Evolutionary conservation across 2,329 filamentous ascomycete species (phyloP).

Genomic region (Phialemonium atrogriseum): DNA sequence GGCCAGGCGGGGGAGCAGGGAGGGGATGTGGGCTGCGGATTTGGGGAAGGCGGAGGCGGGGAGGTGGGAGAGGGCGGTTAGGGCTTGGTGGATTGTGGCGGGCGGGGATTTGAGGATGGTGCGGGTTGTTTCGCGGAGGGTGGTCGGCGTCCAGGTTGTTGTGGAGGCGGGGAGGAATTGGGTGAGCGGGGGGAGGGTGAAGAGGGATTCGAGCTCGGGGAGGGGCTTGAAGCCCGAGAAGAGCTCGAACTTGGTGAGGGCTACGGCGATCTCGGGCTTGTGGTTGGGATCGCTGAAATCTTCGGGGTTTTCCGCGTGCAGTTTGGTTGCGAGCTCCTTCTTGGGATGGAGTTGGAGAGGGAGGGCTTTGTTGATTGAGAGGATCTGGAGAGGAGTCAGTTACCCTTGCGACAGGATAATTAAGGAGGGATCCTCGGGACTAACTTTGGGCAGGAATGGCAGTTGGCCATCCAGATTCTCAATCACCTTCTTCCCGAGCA

Average conservation of each 20-base stretch:
- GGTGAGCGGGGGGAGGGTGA: constrained; percentile 46
- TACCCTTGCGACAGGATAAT: not conserved
- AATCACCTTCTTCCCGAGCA: constrained; percentile 55
- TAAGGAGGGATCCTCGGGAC: not conserved
- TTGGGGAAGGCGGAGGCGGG: constrained; percentile 37
- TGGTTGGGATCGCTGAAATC: constrained; percentile 67
- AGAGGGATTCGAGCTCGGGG: constrained; percentile 46
- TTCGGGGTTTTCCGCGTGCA: constrained; percentile 56
- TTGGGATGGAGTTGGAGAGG: constrained; percentile 70
- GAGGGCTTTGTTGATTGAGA: constrained; percentile 68
- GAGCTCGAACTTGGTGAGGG: constrained; percentile 62
- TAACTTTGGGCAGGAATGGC: constrained; percentile 63
- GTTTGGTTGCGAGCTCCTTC: constrained; percentile 53
- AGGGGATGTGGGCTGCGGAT: constrained; percentile 48
- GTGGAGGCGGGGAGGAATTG: constrained; percentile 40
- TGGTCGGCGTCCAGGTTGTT: constrained; percentile 45
- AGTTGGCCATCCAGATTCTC: constrained; percentile 56
- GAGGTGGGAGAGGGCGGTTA: constrained; percentile 40
- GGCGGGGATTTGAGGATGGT: constrained; percentile 46
- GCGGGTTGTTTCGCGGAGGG: constrained; percentile 46
- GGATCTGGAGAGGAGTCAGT: constrained; percentile 33
- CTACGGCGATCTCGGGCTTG: constrained; percentile 73
- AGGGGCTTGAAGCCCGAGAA: constrained; percentile 70
- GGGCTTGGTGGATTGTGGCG: constrained; percentile 41
- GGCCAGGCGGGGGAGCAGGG: constrained; percentile 56